phyloP scores from a whole-genome alignment of 495 filamentous ascomycete species.

The Tuber melanosporum region DNA sequence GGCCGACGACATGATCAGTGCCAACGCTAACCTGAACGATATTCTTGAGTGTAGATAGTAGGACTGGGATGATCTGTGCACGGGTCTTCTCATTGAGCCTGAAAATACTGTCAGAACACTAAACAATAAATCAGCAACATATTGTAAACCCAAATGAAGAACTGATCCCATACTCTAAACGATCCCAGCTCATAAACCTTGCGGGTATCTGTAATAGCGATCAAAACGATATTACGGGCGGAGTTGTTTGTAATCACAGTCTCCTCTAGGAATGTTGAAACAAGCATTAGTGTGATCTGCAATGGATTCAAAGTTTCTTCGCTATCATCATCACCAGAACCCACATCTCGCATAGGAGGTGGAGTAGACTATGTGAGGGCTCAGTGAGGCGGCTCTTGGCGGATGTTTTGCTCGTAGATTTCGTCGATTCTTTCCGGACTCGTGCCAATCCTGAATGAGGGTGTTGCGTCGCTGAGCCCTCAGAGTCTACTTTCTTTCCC shows the following conservation, averaged over 20 bases:
- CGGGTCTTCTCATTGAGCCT: slow-evolving; percentile 52
- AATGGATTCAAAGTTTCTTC: slow-evolving; percentile 52
- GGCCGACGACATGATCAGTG: slow-evolving; percentile 64
- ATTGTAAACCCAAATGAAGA: slow-evolving; percentile 5
- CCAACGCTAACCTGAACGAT: slow-evolving; percentile 58
- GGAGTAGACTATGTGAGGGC: slow-evolving; percentile 48
- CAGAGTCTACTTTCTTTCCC: no score
- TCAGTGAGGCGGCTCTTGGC: no score
- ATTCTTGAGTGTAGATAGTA: slow-evolving; percentile 54
- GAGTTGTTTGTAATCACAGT: slow-evolving; percentile 54
- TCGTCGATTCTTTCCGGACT: no score
- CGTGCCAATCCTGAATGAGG: no score
- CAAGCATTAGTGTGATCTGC: slow-evolving; percentile 52
- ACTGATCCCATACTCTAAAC: slow-evolving; percentile 52
- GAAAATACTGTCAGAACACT: slow-evolving; percentile 62
- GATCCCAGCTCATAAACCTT: slow-evolving; percentile 68
- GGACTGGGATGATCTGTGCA: slow-evolving; percentile 46
- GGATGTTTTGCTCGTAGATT: no score
- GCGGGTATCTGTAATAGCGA: slow-evolving; percentile 59
- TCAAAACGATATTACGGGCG: slow-evolving; percentile 58
- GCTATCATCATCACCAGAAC: slow-evolving; percentile 45
- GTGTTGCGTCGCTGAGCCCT: no score
- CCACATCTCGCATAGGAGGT: slow-evolving; percentile 45
- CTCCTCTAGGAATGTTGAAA: slow-evolving; percentile 50
- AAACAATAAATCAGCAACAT: slow-evolving; percentile 12